These are phyloP conservation scores for Alternaria ventricosa DNA, from an alignment of 2,329 filamentous ascomycete genomes.

Conservation along the genomic window DNA sequence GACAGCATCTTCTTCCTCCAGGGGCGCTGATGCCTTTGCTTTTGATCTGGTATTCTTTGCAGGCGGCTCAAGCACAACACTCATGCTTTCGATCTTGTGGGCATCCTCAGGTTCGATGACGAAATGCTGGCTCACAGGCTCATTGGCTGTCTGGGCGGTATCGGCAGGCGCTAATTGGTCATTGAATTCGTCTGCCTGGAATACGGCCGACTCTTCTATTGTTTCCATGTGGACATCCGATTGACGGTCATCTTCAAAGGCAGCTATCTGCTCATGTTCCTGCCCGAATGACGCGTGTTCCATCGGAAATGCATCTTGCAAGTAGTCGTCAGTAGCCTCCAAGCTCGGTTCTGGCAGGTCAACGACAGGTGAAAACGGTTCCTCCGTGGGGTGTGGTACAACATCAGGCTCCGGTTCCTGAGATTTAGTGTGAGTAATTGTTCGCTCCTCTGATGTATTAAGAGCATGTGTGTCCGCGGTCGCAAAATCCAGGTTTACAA, in stretches of 20 bases:
- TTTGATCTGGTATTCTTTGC: conserved; percentile 44
- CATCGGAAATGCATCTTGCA: conserved; percentile 10
- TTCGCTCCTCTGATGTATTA: neutral
- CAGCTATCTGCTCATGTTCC: conserved; percentile 3
- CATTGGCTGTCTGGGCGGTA: neutral
- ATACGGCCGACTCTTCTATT: conserved; percentile 31
- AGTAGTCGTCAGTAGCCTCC: conserved; percentile 9
- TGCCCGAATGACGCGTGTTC: neutral
- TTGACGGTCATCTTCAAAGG: conserved; percentile 8
- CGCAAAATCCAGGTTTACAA: conserved; percentile 13
- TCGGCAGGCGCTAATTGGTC: neutral
- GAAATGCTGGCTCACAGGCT: conserved; percentile 15
- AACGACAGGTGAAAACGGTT: neutral
- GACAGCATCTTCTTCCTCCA: conserved; percentile 20
- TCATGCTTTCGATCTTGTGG: conserved; percentile 28
- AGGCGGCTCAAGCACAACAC: conserved; percentile 29
- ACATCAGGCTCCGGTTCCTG: conserved; percentile 4
- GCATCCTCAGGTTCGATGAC: conserved; percentile 29
- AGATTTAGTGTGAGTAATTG: conserved; percentile 4
- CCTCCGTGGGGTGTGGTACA: neutral
- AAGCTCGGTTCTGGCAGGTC: conserved; percentile 9
- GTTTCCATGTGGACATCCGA: conserved; percentile 41
- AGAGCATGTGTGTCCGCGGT: conserved; percentile 1
- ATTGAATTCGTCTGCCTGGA: conserved; percentile 10
- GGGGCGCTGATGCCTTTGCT: conserved; percentile 32